These are phyloP conservation scores for Quercus cerris DNA, from an alignment of 306 rosid genomes.

Conservation along the genomic window DNA sequence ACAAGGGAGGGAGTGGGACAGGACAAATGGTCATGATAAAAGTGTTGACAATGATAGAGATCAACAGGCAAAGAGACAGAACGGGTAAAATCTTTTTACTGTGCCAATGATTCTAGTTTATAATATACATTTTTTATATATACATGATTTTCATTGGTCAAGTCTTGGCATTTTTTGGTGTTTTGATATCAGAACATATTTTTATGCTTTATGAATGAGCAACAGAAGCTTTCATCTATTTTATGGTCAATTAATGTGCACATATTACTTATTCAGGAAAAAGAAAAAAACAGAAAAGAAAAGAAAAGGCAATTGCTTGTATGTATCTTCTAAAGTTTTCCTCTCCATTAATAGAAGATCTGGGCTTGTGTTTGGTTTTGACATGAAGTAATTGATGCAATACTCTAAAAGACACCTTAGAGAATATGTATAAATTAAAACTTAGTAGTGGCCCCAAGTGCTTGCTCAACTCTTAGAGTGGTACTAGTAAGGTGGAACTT, in stretches of 20 bases:
- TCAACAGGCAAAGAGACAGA: slow-evolving; percentile 46
- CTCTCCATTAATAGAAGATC: neutral
- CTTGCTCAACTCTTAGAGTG: neutral
- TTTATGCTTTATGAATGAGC: neutral
- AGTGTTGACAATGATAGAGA: slow-evolving; percentile 41
- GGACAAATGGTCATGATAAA: slow-evolving; percentile 38
- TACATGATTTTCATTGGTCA: neutral
- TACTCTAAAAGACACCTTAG: neutral
- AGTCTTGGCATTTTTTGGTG: neutral
- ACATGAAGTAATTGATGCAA: neutral
- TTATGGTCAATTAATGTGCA: no score
- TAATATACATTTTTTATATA: neutral
- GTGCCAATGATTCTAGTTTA: neutral
- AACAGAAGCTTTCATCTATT: neutral
- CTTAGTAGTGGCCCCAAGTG: neutral
- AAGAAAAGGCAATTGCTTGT: neutral
- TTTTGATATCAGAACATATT: neutral
- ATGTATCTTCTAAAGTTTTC: neutral
- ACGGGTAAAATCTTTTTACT: slow-evolving; percentile 42
- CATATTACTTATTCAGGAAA: neutral
- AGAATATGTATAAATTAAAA: neutral
- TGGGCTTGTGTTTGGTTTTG: neutral
- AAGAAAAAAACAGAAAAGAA: neutral
- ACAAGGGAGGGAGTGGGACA: slow-evolving; percentile 43
- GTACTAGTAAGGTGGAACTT: neutral